phyloP scores from a whole-genome alignment of 2,329 filamentous ascomycete genomes.

The Bertia moriformis region DNA sequence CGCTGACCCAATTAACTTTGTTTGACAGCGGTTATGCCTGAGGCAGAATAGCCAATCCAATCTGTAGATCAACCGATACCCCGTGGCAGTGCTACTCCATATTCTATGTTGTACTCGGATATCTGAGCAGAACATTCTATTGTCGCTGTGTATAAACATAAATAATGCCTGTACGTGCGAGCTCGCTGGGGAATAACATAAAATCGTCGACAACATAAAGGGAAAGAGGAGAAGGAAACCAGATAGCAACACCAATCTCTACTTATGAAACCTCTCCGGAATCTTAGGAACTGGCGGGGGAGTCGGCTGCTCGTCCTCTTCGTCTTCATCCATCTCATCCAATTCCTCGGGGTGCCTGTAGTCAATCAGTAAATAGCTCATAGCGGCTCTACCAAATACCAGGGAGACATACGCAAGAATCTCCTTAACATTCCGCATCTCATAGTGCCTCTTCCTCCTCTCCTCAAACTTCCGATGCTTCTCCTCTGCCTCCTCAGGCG shows the following conservation, averaged over 20 bases:
- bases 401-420: constrained; percentile 31
- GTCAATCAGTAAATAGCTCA: neutral
- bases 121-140: too few relatives aligned
- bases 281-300: neutral
- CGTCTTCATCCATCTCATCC: constrained; percentile 1
- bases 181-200: too few relatives aligned
- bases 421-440: constrained; percentile 90
- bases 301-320: neutral
- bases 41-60: too few relatives aligned
- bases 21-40: too few relatives aligned
- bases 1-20: too few relatives aligned
- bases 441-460: constrained; percentile 90
- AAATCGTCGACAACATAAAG: neutral
- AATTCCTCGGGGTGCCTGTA: neutral
- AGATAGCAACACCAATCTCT: too few relatives aligned
- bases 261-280: neutral
- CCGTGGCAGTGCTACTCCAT: too few relatives aligned
- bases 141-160: too few relatives aligned
- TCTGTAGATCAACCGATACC: too few relatives aligned
- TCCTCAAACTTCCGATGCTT: constrained; percentile 88
- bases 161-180: too few relatives aligned
- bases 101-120: too few relatives aligned
- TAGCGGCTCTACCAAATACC: neutral
- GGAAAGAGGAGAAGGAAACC: neutral
- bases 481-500: constrained; percentile 62